Conservation (phyloP, 331 rosid species). For the Rosa hybrid region DNA sequence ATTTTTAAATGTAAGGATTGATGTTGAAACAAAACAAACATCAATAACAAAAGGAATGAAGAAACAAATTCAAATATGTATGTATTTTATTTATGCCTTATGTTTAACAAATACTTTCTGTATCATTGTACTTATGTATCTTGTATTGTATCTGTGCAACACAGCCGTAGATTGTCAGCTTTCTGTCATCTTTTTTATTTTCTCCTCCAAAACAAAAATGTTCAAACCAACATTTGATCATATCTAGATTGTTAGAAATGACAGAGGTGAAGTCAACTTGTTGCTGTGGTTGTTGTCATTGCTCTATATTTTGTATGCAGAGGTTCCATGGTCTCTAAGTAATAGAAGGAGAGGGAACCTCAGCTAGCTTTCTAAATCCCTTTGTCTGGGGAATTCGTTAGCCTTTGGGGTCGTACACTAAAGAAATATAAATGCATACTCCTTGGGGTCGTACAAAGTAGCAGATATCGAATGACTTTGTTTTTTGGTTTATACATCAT, state of each 20-base stretch:
- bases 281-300: neutral
- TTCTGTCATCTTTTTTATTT: neutral
- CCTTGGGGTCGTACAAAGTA: neutral
- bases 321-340: slow-evolving; percentile 3
- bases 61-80: neutral
- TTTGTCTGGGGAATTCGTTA: neutral
- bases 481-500: neutral
- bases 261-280: neutral
- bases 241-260: neutral
- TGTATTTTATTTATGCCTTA: neutral
- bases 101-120: neutral
- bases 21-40: neutral
- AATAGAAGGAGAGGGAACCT: neutral
- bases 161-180: neutral
- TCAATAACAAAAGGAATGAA: neutral
- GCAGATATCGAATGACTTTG: neutral
- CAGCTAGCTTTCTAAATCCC: neutral
- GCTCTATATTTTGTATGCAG: neutral
- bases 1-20: neutral
- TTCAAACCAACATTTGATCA: neutral
- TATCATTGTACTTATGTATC: neutral
- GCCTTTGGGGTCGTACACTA: neutral
- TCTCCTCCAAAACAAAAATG: neutral
- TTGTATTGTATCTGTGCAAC: neutral
- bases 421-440: neutral